A percentile compares a stretch with the other conserved stretches of the same genome.
These are phyloP conservation scores for Periconia sp. DNA, from an alignment of 2,329 filamentous ascomycete genomes.

Conservation along the genomic window DNA sequence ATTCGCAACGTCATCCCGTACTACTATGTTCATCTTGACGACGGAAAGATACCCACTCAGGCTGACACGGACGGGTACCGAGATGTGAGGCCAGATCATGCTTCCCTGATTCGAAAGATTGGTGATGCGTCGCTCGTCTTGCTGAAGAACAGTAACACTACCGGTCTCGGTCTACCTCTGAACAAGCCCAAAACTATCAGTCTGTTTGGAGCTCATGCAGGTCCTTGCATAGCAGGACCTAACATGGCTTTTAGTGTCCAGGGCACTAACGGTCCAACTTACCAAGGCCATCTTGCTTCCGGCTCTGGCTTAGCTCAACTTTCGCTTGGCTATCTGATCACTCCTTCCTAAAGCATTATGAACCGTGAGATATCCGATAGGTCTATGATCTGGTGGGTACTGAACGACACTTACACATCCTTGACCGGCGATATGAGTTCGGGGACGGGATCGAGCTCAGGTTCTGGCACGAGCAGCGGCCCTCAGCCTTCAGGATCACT, in stretches of 20 bases:
- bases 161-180: constrained; percentile 63
- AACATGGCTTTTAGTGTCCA: constrained; percentile 43
- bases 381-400: constrained; percentile 53
- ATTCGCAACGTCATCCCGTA: constrained; percentile 55
- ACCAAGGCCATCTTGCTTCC: no score
- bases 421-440: constrained; percentile 34
- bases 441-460: no score
- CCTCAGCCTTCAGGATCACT: no score
- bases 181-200: constrained; percentile 56
- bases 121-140: constrained; percentile 50
- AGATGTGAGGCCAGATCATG: constrained; percentile 51
- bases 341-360: constrained; percentile 51
- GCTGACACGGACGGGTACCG: constrained; percentile 46
- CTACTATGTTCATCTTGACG: constrained; percentile 50
- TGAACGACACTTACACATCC: constrained; percentile 51
- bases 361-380: constrained; percentile 31
- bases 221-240: constrained; percentile 42
- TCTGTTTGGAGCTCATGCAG: constrained; percentile 58
- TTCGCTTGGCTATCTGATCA: constrained; percentile 48
- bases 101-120: constrained; percentile 47
- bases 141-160: constrained; percentile 57
- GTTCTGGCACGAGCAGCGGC: no score
- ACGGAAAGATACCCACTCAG: constrained; percentile 14
- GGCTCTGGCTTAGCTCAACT: constrained; percentile 52
- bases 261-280: no score